Evolutionary conservation across 495 filamentous ascomycete species (phyloP).

Genomic region (Aspergillus haitiensis): DNA sequence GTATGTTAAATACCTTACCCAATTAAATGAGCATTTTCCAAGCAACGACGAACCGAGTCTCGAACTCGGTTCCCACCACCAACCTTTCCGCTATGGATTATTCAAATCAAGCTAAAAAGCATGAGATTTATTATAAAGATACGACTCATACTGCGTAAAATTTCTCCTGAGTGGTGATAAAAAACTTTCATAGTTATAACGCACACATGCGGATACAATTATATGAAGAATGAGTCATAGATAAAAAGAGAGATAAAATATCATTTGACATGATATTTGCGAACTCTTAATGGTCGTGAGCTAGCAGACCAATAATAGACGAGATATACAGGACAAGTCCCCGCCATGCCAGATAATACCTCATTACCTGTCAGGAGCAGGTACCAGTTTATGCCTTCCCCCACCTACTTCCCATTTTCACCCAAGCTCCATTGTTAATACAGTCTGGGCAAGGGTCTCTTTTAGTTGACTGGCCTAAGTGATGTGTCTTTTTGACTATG

Average conservation of each 20-base stretch:
- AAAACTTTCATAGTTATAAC: too few relatives aligned
- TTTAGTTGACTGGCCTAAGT: conserved; percentile 19
- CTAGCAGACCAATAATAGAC: neutral
- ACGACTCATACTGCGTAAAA: neutral
- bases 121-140: too few relatives aligned
- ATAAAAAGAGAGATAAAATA: neutral
- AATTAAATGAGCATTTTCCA: too few relatives aligned
- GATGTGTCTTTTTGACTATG: conserved; percentile 10
- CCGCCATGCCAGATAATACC: neutral
- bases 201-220: conserved; percentile 1
- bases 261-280: too few relatives aligned
- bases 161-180: too few relatives aligned
- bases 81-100: too few relatives aligned
- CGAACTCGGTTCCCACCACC: too few relatives aligned
- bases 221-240: conserved; percentile 3
- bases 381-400: conserved; percentile 12
- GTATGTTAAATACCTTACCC: too few relatives aligned
- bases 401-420: conserved; percentile 17
- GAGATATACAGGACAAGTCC: neutral
- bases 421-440: conserved; percentile 17
- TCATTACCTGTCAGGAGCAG: neutral
- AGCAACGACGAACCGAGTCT: too few relatives aligned
- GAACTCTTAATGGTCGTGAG: too few relatives aligned
- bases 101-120: too few relatives aligned
- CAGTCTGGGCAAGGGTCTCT: conserved; percentile 21